Evolutionary conservation across 306 rosid genomes (phyloP).

Genomic region (Clitoria ternatea): DNA sequence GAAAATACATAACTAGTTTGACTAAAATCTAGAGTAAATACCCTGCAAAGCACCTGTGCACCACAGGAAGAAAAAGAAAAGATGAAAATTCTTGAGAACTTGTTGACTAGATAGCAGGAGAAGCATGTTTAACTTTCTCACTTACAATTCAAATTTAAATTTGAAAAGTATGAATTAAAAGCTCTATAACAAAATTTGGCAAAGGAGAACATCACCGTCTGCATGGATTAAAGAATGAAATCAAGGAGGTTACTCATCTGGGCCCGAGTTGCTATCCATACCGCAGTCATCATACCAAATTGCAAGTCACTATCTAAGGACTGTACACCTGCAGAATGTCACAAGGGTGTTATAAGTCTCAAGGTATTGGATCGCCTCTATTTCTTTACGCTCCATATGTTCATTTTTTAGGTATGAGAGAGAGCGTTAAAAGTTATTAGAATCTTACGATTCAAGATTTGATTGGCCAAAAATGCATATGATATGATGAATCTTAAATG

Average conservation of each 20-base stretch:
- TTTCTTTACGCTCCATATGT: too few species aligned
- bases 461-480: too few species aligned
- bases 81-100: background rate
- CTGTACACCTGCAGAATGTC: too few species aligned
- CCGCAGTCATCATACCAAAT: too few species aligned
- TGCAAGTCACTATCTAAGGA: too few species aligned
- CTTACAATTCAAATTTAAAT: background rate
- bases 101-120: background rate
- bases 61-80: background rate
- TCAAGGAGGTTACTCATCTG: background rate
- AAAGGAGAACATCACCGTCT: background rate
- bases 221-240: background rate
- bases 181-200: background rate
- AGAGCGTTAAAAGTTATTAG: too few species aligned
- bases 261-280: too few species aligned
- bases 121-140: background rate
- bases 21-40: background rate
- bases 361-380: too few species aligned
- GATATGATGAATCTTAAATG: too few species aligned
- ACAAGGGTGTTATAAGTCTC: too few species aligned
- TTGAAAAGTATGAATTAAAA: background rate
- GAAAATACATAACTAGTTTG: background rate
- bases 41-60: background rate
- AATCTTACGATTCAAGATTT: too few species aligned
- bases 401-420: too few species aligned